Evolutionary conservation across 805 yeast genomes (phyloP).

Genomic region (Naumovozyma castellii): DNA sequence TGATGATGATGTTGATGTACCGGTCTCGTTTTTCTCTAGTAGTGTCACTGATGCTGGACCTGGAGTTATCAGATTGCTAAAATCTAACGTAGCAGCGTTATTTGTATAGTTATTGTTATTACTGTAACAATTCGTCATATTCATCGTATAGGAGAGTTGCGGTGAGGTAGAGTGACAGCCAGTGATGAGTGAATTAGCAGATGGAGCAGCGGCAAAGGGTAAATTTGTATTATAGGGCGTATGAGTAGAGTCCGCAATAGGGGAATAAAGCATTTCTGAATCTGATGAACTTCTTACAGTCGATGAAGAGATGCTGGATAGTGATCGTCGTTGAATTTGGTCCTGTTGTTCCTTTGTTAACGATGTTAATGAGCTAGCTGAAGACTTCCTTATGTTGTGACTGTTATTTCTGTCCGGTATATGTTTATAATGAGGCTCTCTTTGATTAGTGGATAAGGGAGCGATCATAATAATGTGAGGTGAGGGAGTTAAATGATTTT

Average conservation of each 20-base stretch:
- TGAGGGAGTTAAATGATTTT: too few species aligned
- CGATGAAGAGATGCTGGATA: background rate
- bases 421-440: background rate
- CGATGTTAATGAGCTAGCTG: background rate
- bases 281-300: background rate
- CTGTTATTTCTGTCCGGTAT: background rate
- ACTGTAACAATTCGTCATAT: background rate
- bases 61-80: slow-evolving; percentile 31
- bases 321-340: background rate
- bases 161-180: too few species aligned
- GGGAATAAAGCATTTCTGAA: background rate
- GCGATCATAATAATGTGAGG: too few species aligned
- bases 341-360: background rate
- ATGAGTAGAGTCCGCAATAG: background rate
- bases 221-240: background rate
- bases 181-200: too few species aligned
- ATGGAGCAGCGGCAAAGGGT: too few species aligned
- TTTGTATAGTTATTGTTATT: background rate
- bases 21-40: slow-evolving; percentile 11
- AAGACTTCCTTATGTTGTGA: too few species aligned
- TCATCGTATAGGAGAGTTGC: too few species aligned
- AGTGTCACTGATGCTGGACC: slow-evolving; percentile 40
- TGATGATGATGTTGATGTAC: background rate
- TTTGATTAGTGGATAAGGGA: background rate
- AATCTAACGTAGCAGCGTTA: background rate